phyloP scores from a whole-genome alignment of 1,284 basidiomycete species.

The Boletellus dicymbophilus region DNA sequence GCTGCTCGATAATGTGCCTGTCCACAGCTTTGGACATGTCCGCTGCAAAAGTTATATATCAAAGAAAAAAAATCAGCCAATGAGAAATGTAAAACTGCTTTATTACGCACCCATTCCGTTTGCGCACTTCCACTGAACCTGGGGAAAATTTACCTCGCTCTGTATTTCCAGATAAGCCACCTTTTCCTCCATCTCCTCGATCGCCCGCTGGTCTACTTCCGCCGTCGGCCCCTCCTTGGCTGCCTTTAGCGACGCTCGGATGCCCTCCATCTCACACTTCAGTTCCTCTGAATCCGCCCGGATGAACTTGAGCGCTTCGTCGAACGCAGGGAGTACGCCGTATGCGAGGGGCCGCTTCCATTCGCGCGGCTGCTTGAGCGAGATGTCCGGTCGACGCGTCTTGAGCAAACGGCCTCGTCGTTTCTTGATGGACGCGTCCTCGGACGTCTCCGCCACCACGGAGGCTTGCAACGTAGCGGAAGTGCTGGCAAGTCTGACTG shows the following conservation, averaged over 20 bases:
- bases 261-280: slow-evolving; percentile 45
- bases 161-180: slow-evolving; percentile 60
- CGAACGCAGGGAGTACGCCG: slow-evolving; percentile 80
- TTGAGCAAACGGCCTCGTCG: slow-evolving; percentile 18
- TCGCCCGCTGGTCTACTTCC: slow-evolving; percentile 37
- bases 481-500: slow-evolving; percentile 7
- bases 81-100: too few species aligned
- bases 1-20: slow-evolving; percentile 79
- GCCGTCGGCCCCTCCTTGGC: slow-evolving; percentile 31
- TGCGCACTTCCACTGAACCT: slow-evolving; percentile 72
- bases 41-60: slow-evolving; percentile 39
- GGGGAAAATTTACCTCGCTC: slow-evolving; percentile 75
- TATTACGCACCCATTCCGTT: slow-evolving; percentile 74
- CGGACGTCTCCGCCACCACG: too few species aligned
- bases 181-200: slow-evolving; percentile 43
- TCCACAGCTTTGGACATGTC: slow-evolving; percentile 71
- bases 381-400: slow-evolving; percentile 49
- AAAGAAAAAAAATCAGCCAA: too few species aligned
- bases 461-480: background rate
- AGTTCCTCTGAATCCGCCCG: slow-evolving; percentile 46
- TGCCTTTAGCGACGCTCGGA: slow-evolving; percentile 38
- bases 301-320: slow-evolving; percentile 76
- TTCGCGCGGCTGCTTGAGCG: slow-evolving; percentile 49
- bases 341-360: slow-evolving; percentile 69
- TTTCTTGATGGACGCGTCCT: slow-evolving; percentile 1